These are phyloP conservation scores for Tephrocybe sp. DNA, from an alignment of 768 basidiomycete genomes.

Conservation along the genomic window DNA sequence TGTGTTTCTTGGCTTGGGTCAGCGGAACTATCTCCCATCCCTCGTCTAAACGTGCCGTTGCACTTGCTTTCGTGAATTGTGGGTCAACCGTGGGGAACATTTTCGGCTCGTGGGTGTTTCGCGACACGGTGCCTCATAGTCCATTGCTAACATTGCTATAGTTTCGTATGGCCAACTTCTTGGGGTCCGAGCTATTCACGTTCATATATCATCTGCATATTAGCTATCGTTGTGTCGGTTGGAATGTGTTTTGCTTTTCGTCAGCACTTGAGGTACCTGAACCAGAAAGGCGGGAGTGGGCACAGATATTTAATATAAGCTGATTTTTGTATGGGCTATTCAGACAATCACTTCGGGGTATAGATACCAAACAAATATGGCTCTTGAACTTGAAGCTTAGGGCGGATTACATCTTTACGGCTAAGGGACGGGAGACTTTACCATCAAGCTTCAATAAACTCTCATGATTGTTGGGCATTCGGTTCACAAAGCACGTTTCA, in stretches of 20 bases:
- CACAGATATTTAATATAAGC: conserved; percentile 54
- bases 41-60: conserved; percentile 79
- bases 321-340: conserved; percentile 9
- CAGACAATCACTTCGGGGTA: background rate
- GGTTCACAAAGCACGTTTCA: too few relatives aligned
- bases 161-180: conserved; percentile 61
- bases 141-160: conserved; percentile 19
- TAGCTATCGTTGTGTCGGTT: conserved; percentile 48
- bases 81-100: conserved; percentile 85
- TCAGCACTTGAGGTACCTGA: conserved; percentile 34
- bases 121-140: background rate
- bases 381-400: too few relatives aligned
- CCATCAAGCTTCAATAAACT: too few relatives aligned
- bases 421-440: too few relatives aligned
- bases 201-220: conserved; percentile 74
- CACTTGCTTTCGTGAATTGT: conserved; percentile 76
- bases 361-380: background rate
- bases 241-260: conserved; percentile 53
- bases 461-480: too few relatives aligned
- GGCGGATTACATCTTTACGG: too few relatives aligned
- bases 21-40: conserved; percentile 64
- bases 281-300: conserved; percentile 39
- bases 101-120: conserved; percentile 64
- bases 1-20: conserved; percentile 54
- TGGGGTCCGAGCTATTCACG: conserved; percentile 70